These are phyloP conservation scores for Tieghemostelium lacteum DNA, from an alignment of 78 protist species.

Conservation along the genomic window DNA sequence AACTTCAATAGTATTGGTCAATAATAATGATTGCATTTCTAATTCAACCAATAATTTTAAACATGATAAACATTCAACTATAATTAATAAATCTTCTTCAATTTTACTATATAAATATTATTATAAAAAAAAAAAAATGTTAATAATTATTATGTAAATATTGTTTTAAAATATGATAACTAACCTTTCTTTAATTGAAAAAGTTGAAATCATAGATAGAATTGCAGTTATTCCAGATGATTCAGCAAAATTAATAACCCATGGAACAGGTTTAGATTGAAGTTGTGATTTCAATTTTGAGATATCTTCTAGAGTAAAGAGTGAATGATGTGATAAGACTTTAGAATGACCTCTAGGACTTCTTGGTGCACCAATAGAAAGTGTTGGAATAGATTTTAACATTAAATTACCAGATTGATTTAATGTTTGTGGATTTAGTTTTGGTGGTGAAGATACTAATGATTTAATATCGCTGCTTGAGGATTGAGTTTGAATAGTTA, in stretches of 20 bases:
- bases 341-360: constrained; percentile 45
- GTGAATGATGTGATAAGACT: constrained; percentile 18
- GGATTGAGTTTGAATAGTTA: constrained; percentile 10
- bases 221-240: constrained; percentile 68
- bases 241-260: constrained; percentile 74
- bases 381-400: neutral
- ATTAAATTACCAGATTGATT: neutral
- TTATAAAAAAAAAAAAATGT: constrained; percentile 1
- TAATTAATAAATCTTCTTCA: constrained; percentile 39
- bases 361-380: constrained; percentile 18
- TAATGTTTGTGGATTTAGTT: constrained; percentile 13
- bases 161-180: neutral
- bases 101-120: neutral
- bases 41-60: constrained; percentile 57
- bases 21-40: constrained; percentile 55
- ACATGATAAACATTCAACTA: constrained; percentile 67
- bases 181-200: constrained; percentile 31
- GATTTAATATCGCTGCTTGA: constrained; percentile 35
- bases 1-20: constrained; percentile 39
- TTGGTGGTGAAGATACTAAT: constrained; percentile 69
- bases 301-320: constrained; percentile 41
- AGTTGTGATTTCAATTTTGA: constrained; percentile 21
- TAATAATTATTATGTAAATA: neutral
- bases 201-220: constrained; percentile 33
- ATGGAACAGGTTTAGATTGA: constrained; percentile 18